Evolutionary conservation across 2,329 filamentous ascomycete species (phyloP).

Genomic region (Cadophora sp.): DNA sequence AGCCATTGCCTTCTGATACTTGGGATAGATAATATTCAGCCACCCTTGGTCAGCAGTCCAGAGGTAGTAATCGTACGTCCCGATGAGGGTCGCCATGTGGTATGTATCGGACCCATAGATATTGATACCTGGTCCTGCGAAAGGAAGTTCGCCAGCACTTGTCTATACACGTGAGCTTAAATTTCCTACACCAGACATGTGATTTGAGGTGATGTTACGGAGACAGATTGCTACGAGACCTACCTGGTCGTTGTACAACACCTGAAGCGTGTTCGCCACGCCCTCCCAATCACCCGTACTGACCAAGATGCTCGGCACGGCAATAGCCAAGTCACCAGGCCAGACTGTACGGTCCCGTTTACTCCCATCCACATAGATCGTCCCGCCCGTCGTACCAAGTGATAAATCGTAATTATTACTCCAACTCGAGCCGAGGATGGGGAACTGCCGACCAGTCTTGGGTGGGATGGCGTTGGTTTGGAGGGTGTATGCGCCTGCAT

Average conservation of each 20-base stretch:
- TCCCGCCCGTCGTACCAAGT: constrained; percentile 43
- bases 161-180: constrained; percentile 33
- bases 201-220: not conserved
- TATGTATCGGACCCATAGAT: constrained; percentile 57
- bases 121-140: constrained; percentile 54
- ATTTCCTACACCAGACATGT: not conserved
- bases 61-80: constrained; percentile 63
- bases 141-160: constrained; percentile 53
- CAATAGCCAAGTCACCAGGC: constrained; percentile 67
- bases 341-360: constrained; percentile 66
- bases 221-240: constrained; percentile 4
- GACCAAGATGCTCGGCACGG: constrained; percentile 59
- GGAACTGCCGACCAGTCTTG: constrained; percentile 44
- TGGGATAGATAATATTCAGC: constrained; percentile 54
- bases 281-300: constrained; percentile 60
- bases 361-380: constrained; percentile 56
- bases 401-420: constrained; percentile 52
- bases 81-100: constrained; percentile 64
- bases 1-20: constrained; percentile 56
- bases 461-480: constrained; percentile 44
- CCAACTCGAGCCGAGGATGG: constrained; percentile 43
- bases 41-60: constrained; percentile 60
- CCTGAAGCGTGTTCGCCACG: constrained; percentile 57
- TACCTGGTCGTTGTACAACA: constrained; percentile 44
- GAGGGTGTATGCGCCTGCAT: constrained; percentile 55